A percentile compares a stretch with the other conserved stretches of the same genome.
Evolutionary conservation across 2,329 filamentous ascomycete species (phyloP).

Genomic region (Emericellopsis cladophorae): DNA sequence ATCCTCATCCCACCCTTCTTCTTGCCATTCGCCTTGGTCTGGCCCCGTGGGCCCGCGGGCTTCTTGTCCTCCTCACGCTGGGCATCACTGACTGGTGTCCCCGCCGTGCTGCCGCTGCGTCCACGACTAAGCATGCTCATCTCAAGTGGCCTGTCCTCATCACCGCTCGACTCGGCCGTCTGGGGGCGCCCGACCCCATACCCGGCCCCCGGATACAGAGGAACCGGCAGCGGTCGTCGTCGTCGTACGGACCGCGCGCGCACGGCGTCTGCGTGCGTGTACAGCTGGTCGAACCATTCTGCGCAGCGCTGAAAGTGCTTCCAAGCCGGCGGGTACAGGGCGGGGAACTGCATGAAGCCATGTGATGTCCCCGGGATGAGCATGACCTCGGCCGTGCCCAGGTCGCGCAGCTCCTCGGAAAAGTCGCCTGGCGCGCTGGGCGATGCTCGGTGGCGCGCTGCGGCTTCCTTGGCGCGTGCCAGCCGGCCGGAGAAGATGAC

Average conservation of each 20-base stretch:
- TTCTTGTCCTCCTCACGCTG: slow-evolving; percentile 4
- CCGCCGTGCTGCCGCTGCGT: slow-evolving; percentile 10
- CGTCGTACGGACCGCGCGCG: slow-evolving; percentile 7
- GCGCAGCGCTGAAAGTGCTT: slow-evolving; percentile 70
- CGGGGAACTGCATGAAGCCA: slow-evolving; percentile 85
- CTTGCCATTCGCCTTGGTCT: slow-evolving; percentile 2
- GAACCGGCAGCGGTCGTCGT: not conserved
- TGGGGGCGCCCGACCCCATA: not conserved
- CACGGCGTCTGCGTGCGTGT: slow-evolving; percentile 34
- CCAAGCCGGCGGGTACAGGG: slow-evolving; percentile 82
- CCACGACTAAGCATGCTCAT: slow-evolving; percentile 42
- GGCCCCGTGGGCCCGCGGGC: slow-evolving; percentile 3
- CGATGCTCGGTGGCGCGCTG: slow-evolving; percentile 8
- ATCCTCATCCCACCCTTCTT: slow-evolving; percentile 17
- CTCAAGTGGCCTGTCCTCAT: slow-evolving; percentile 72
- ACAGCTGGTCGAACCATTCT: slow-evolving; percentile 71
- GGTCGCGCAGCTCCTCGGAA: slow-evolving; percentile 24
- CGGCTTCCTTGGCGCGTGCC: slow-evolving; percentile 60
- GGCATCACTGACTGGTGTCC: not conserved
- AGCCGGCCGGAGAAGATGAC: slow-evolving; percentile 88
- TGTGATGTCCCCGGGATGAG: slow-evolving; percentile 84
- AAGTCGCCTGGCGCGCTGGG: slow-evolving; percentile 3
- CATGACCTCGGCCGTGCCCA: slow-evolving; percentile 52
- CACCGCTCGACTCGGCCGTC: slow-evolving; percentile 51
- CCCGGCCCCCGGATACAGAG: slow-evolving; percentile 13